phyloP scores from a whole-genome alignment of 176 grass and related monocot genomes.

The Tillandsia fasciculata region DNA sequence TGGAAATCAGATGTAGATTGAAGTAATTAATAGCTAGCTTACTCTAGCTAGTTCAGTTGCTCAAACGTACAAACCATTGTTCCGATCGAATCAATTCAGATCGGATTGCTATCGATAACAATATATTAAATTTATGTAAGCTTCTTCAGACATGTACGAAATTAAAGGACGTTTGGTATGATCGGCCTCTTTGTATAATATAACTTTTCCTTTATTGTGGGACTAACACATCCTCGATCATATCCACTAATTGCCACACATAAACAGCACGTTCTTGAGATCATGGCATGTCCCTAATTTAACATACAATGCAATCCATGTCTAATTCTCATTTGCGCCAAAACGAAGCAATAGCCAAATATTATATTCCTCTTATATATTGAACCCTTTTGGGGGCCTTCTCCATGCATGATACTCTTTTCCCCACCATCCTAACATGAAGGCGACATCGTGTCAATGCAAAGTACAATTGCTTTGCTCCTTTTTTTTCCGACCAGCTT shows the following conservation, averaged over 20 bases:
- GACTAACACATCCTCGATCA: neutral
- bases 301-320: neutral
- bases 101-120: too few species aligned
- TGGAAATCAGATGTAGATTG: too few species aligned
- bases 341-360: neutral
- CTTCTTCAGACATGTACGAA: too few species aligned
- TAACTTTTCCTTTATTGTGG: neutral
- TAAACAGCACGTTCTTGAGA: neutral
- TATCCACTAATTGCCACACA: neutral
- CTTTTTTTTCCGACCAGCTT: neutral
- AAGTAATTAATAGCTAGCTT: too few species aligned
- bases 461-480: neutral
- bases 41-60: too few species aligned
- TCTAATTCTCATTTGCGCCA: neutral
- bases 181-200: neutral
- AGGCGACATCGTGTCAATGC: neutral
- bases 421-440: neutral
- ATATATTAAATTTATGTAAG: too few species aligned
- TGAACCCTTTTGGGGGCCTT: neutral
- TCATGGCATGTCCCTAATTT: neutral
- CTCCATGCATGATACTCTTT: constrained; percentile 1
- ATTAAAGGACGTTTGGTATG: too few species aligned
- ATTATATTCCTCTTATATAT: neutral
- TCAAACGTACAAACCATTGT: too few species aligned
- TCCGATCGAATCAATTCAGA: too few species aligned